Evolutionary conservation across 768 basidiomycete genomes (phyloP).

Genomic region (Cystobasidium onofrii): DNA sequence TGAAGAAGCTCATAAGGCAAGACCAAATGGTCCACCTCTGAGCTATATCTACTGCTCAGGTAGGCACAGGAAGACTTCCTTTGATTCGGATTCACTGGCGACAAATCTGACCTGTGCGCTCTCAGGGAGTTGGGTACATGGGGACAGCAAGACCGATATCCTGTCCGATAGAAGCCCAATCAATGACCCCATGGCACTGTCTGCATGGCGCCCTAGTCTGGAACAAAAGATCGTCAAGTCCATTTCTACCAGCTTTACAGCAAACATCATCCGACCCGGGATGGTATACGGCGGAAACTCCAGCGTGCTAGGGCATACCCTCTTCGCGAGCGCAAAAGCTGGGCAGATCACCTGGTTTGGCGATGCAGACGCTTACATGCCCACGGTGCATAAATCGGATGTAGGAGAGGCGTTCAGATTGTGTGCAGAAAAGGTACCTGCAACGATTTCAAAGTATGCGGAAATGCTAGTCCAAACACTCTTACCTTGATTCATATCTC

Average conservation of each 20-base stretch:
- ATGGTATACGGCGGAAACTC: slow-evolving; percentile 5
- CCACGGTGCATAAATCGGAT: slow-evolving; percentile 11
- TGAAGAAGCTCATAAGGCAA: slow-evolving; percentile 6
- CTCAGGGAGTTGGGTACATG: slow-evolving; percentile 16
- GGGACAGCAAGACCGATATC: slow-evolving; percentile 11
- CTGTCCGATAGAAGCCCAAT: slow-evolving; percentile 12
- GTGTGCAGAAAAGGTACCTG: background rate
- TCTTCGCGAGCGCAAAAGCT: slow-evolving; percentile 11
- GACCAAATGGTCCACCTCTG: slow-evolving; percentile 14
- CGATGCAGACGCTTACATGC: background rate
- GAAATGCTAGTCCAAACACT: background rate
- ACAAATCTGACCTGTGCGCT: background rate
- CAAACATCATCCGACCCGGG: slow-evolving; percentile 19
- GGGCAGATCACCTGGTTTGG: slow-evolving; percentile 20
- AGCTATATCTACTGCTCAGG: slow-evolving; percentile 28
- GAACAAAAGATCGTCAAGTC: background rate
- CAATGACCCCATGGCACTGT: background rate
- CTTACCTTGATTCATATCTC: background rate
- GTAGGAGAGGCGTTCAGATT: slow-evolving; percentile 22
- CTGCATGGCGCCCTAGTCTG: slow-evolving; percentile 7
- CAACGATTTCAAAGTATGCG: background rate
- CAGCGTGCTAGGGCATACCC: background rate
- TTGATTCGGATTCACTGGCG: background rate
- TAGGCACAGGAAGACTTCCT: background rate
- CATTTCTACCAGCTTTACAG: background rate